Evolutionary conservation across 2,329 filamentous ascomycete species (phyloP).

Genomic region (Remersonia thermophila): DNA sequence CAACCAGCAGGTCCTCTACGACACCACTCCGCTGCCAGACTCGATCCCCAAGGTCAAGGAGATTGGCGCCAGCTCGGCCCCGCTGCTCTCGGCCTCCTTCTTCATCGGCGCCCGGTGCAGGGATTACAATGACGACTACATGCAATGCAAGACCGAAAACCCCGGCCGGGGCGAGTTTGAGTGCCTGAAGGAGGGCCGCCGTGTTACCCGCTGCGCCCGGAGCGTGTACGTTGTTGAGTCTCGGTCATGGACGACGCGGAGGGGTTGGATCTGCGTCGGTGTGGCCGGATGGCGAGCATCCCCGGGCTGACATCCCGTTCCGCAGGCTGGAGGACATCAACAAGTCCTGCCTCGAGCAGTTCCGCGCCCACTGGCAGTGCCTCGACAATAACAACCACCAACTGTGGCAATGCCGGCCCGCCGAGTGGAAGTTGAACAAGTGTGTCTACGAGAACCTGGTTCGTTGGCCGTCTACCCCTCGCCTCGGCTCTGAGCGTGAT

Average conservation of each 20-base stretch:
- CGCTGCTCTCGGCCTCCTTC: constrained; percentile 81
- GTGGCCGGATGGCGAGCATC: background rate
- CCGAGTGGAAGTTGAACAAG: constrained; percentile 82
- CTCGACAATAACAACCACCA: constrained; percentile 97
- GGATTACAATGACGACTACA: constrained; percentile 96
- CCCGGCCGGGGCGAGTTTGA: constrained; percentile 84
- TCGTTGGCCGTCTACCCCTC: constrained; percentile 26
- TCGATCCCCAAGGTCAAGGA: constrained; percentile 88
- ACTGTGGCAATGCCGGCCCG: constrained; percentile 83
- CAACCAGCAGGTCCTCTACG: constrained; percentile 84
- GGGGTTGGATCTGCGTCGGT: background rate
- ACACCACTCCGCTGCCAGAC: constrained; percentile 89
- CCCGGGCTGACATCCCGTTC: background rate
- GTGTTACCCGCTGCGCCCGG: constrained; percentile 90
- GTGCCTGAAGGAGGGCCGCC: constrained; percentile 90
- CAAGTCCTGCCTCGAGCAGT: constrained; percentile 82
- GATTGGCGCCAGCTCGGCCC: constrained; percentile 84
- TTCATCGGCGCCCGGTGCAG: constrained; percentile 95
- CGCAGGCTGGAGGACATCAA: constrained; percentile 88
- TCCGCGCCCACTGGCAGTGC: constrained; percentile 89
- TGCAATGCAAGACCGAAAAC: constrained; percentile 97
- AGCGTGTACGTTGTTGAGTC: constrained; percentile 64
- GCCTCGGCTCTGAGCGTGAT: background rate
- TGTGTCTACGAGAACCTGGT: constrained; percentile 96
- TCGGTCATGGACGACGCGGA: background rate